Percentiles rank a stretch among this genome's conserved stretches.
Conservation (phyloP, 495 filamentous ascomycete genomes). For the Hypoxylon intermedium region DNA sequence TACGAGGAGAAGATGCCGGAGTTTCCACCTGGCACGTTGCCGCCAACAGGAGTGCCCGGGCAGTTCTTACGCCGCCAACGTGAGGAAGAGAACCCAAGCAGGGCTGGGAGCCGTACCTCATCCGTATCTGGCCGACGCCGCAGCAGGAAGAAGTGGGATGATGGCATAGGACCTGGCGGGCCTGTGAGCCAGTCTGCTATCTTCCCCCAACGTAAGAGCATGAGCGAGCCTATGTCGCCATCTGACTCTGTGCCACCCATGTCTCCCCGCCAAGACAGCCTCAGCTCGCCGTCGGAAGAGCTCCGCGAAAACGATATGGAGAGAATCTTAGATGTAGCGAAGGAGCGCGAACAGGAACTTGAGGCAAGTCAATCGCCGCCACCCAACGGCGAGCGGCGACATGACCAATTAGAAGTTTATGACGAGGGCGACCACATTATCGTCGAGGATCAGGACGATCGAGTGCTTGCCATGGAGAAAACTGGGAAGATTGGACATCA, state of each 20-base stretch:
- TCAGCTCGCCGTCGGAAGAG: conserved; percentile 26
- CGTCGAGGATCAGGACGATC: conserved; percentile 86
- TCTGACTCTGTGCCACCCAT: conserved; percentile 25
- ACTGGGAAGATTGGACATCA: conserved; percentile 40
- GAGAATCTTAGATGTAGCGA: conserved; percentile 21
- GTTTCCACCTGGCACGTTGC: conserved; percentile 78
- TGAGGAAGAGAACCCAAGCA: conserved; percentile 71
- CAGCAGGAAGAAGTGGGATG: conserved; percentile 72
- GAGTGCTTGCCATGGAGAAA: conserved; percentile 67
- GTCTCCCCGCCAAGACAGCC: conserved; percentile 40
- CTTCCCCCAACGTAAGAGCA: conserved; percentile 66
- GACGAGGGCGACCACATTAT: conserved; percentile 84
- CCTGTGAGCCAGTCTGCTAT: conserved; percentile 93
- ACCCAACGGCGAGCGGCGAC: conserved; percentile 31
- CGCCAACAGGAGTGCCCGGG: conserved; percentile 74
- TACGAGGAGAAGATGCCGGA: conserved; percentile 65
- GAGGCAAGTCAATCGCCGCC: conserved; percentile 41
- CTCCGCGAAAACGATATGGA: conserved; percentile 29
- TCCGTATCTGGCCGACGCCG: conserved; percentile 67
- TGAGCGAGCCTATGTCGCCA: conserved; percentile 45
- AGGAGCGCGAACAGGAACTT: conserved; percentile 39
- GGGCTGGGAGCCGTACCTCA: conserved; percentile 61
- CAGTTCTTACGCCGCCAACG: conserved; percentile 83
- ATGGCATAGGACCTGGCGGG: conserved; percentile 79
- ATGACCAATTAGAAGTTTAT: conserved; percentile 67